phyloP scores from a whole-genome alignment of 164 flowering plant species.

The Stephania japonica region DNA sequence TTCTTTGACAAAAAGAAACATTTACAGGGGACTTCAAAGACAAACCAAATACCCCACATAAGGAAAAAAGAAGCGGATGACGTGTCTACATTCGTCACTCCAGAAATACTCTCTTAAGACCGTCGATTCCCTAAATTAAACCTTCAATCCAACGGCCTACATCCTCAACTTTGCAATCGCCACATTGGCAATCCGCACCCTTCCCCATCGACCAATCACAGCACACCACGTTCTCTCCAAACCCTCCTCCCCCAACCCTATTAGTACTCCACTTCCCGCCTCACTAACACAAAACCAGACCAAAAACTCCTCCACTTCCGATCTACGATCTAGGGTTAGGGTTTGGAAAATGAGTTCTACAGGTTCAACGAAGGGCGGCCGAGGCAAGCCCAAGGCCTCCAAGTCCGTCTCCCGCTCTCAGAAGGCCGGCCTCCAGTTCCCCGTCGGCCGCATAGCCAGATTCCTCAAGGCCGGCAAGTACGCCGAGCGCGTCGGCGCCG shows the following conservation, averaged over 20 bases:
- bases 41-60: too few relatives aligned
- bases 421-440: constrained; percentile 60
- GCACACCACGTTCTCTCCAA: neutral
- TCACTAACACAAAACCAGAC: neutral
- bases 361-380: constrained; percentile 29
- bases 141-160: neutral
- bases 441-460: constrained; percentile 60
- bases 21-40: too few relatives aligned
- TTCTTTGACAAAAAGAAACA: too few relatives aligned
- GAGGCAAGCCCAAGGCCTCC: constrained; percentile 47
- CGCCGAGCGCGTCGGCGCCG: constrained; percentile 9
- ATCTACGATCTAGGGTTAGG: neutral
- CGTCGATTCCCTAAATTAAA: neutral
- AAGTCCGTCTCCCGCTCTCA: constrained; percentile 44
- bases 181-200: constrained; percentile 2
- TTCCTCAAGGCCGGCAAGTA: constrained; percentile 51
- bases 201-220: neutral
- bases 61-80: too few relatives aligned
- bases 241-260: neutral
- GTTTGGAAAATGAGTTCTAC: constrained; percentile 4
- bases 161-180: neutral
- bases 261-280: neutral
- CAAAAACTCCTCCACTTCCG: neutral
- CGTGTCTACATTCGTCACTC: too few relatives aligned
- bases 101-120: neutral